Percentiles rank a stretch among this genome's conserved stretches.
Conservation (phyloP, 2,329 filamentous ascomycete genomes). For the Hypoxylon sp. region DNA sequence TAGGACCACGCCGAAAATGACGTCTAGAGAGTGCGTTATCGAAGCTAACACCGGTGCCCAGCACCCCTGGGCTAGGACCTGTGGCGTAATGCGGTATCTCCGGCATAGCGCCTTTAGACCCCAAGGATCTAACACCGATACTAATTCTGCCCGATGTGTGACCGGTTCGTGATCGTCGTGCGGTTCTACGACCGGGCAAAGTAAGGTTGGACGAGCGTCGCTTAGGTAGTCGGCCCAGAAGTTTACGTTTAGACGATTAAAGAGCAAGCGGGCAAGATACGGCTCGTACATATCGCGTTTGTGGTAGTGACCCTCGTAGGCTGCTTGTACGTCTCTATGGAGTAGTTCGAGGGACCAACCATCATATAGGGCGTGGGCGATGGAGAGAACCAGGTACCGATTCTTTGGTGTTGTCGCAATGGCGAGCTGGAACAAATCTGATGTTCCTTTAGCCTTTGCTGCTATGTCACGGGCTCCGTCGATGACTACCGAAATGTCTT, state of each 20-base stretch:
- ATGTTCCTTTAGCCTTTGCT: constrained; percentile 54
- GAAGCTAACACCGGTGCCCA: constrained; percentile 81
- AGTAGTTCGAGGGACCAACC: constrained; percentile 85
- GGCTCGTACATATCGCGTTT: constrained; percentile 65
- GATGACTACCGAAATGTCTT: constrained; percentile 58
- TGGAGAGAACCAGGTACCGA: constrained; percentile 73
- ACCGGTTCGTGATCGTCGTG: neutral
- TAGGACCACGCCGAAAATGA: constrained; percentile 86
- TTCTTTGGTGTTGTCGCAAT: constrained; percentile 56
- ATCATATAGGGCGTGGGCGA: constrained; percentile 91
- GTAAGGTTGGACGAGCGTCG: constrained; percentile 60
- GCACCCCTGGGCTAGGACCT: constrained; percentile 81
- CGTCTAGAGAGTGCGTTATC: constrained; percentile 75
- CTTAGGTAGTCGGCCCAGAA: constrained; percentile 83
- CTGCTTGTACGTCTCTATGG: constrained; percentile 77
- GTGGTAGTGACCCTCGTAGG: constrained; percentile 67
- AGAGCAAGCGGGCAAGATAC: constrained; percentile 70
- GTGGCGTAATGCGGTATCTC: constrained; percentile 76
- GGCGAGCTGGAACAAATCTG: constrained; percentile 65
- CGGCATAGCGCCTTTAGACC: constrained; percentile 74
- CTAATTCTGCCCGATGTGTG: constrained; percentile 61
- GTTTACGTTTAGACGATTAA: constrained; percentile 58
- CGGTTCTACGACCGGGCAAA: constrained; percentile 39
- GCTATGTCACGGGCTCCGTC: constrained; percentile 59
- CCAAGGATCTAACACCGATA: constrained; percentile 60